These are phyloP conservation scores for Carex myosuroides DNA, from an alignment of 176 grass and related monocot genomes.

Conservation along the genomic window DNA sequence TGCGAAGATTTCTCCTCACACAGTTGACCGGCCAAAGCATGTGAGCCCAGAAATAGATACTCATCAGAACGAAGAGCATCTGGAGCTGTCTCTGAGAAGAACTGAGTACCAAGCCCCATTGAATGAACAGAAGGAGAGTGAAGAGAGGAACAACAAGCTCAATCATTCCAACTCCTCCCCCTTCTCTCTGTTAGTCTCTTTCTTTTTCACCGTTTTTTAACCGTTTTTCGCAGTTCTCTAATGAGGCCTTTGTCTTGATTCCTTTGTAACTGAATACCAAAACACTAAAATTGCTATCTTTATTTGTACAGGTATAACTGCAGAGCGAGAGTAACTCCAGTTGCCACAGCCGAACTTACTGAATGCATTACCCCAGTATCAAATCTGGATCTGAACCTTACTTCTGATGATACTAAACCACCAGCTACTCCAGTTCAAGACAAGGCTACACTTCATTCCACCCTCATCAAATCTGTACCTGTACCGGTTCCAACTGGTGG, in stretches of 20 bases:
- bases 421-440: constrained; percentile 32
- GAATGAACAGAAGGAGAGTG: constrained; percentile 28
- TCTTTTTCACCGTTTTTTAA: background rate
- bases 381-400: constrained; percentile 10
- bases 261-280: background rate
- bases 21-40: constrained; percentile 5
- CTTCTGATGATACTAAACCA: constrained; percentile 28
- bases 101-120: constrained; percentile 35
- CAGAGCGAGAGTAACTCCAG: constrained; percentile 24
- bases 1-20: background rate
- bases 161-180: constrained; percentile 91
- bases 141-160: constrained; percentile 41
- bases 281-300: constrained; percentile 19
- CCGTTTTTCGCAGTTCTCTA: background rate
- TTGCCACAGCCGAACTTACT: constrained; percentile 21
- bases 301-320: constrained; percentile 54
- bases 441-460: constrained; percentile 21
- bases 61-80: constrained; percentile 19
- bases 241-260: background rate
- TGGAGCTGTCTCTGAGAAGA: constrained; percentile 85
- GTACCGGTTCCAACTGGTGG: constrained; percentile 54
- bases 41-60: background rate
- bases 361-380: constrained; percentile 36
- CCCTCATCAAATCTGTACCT: constrained; percentile 63
- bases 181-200: constrained; percentile 70